A percentile compares a stretch with the other conserved stretches of the same genome.
Conservation (phyloP, 441 rosid genomes). For the Populus hybrid region DNA sequence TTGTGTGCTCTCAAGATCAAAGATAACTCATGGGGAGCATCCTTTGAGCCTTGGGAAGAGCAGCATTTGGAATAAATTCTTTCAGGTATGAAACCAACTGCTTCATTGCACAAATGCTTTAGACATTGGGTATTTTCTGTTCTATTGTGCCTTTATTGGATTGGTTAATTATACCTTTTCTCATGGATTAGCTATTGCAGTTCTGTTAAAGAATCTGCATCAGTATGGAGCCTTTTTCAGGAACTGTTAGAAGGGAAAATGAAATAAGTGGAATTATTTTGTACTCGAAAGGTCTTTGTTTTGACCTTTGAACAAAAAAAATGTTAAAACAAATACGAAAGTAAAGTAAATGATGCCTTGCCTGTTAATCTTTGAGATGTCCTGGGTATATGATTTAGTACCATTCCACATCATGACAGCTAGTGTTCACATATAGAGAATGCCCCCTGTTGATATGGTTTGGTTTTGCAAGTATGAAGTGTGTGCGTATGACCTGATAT, state of each 20-base stretch:
- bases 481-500: not conserved
- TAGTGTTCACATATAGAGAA: not conserved
- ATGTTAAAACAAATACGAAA: not conserved
- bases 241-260: not conserved
- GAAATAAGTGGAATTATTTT: not conserved
- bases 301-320: not conserved
- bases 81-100: constrained; percentile 58
- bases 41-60: constrained; percentile 88
- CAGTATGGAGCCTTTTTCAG: not conserved
- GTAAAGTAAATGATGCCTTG: not conserved
- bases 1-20: constrained; percentile 71
- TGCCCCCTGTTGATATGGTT: not conserved
- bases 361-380: not conserved
- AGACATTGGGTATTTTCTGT: not conserved
- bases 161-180: not conserved
- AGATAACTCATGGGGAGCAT: constrained; percentile 83
- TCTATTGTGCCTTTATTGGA: not conserved
- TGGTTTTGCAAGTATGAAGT: not conserved
- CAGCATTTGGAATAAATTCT: constrained; percentile 90
- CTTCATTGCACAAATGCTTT: constrained; percentile 1
- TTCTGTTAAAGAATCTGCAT: not conserved
- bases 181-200: not conserved
- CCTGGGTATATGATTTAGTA: not conserved
- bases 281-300: not conserved
- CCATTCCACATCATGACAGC: not conserved